Percentiles rank a stretch among this genome's conserved stretches.
These are phyloP conservation scores for Didymosphaeria variabile DNA, from an alignment of 2,329 filamentous ascomycete species.

Conservation along the genomic window DNA sequence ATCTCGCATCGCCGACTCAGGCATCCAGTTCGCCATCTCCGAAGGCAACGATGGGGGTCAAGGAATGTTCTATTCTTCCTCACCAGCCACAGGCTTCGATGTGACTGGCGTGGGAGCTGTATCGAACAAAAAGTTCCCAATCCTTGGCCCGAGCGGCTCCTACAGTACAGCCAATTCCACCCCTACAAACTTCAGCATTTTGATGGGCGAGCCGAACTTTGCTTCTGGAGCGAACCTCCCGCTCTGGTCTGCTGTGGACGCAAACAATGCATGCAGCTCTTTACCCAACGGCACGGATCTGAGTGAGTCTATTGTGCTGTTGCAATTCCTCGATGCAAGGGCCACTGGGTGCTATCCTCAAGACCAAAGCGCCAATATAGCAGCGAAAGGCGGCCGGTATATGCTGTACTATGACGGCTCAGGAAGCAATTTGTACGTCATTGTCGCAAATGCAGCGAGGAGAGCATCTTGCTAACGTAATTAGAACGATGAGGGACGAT, in stretches of 20 bases:
- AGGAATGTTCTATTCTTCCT: slow-evolving; percentile 59
- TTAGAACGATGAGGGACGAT: slow-evolving; percentile 27
- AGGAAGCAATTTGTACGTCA: slow-evolving; percentile 19
- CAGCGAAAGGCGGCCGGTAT: slow-evolving; percentile 66
- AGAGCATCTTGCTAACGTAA: background rate
- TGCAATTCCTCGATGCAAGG: slow-evolving; percentile 23
- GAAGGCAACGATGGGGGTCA: slow-evolving; percentile 62
- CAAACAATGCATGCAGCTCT: slow-evolving; percentile 62
- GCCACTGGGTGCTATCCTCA: slow-evolving; percentile 26
- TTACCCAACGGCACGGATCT: slow-evolving; percentile 66
- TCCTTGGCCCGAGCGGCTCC: slow-evolving; percentile 32
- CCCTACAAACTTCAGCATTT: slow-evolving; percentile 40
- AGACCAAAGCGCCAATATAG: slow-evolving; percentile 36
- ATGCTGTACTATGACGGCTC: slow-evolving; percentile 24
- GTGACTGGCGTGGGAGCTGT: slow-evolving; percentile 58
- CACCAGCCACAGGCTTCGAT: slow-evolving; percentile 54
- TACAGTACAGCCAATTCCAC: slow-evolving; percentile 44
- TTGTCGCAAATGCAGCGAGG: background rate
- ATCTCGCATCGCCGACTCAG: slow-evolving; percentile 55
- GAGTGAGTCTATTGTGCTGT: slow-evolving; percentile 61
- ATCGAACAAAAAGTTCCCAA: slow-evolving; percentile 47
- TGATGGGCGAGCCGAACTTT: slow-evolving; percentile 43
- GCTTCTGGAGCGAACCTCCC: slow-evolving; percentile 25
- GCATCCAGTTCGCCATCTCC: slow-evolving; percentile 61
- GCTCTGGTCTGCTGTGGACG: slow-evolving; percentile 52